Conservation (phyloP, 768 basidiomycete species). For the Galerina marginata region DNA sequence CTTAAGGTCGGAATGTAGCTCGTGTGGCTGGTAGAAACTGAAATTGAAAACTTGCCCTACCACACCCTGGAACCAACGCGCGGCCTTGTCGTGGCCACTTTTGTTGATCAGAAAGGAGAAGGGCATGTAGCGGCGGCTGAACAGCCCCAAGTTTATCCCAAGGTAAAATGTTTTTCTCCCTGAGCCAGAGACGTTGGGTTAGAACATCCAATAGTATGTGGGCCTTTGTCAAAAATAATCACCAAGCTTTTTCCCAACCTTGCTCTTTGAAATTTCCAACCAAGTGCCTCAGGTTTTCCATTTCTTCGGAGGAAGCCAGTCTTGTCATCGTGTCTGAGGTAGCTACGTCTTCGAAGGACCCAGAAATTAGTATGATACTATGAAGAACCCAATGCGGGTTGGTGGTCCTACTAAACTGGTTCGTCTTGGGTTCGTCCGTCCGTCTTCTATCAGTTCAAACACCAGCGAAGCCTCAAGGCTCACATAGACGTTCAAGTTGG, state of each 20-base stretch:
- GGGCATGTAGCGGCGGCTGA: background rate
- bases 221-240: background rate
- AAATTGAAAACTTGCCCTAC: background rate
- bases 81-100: background rate
- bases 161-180: background rate
- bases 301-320: background rate
- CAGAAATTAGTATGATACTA: no score
- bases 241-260: slow-evolving; percentile 2
- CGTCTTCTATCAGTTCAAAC: no score
- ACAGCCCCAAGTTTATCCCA: background rate
- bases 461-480: no score
- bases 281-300: background rate
- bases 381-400: no score
- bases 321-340: background rate
- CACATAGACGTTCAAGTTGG: no score
- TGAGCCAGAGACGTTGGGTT: background rate
- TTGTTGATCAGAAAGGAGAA: background rate
- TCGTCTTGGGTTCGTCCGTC: no score
- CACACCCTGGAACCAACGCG: background rate
- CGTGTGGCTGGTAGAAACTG: background rate
- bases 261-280: background rate
- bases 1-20: background rate
- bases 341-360: background rate
- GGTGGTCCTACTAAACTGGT: no score
- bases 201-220: background rate